These are phyloP conservation scores for Lotmaria passim DNA, from an alignment of 208 protist species.

Conservation along the genomic window DNA sequence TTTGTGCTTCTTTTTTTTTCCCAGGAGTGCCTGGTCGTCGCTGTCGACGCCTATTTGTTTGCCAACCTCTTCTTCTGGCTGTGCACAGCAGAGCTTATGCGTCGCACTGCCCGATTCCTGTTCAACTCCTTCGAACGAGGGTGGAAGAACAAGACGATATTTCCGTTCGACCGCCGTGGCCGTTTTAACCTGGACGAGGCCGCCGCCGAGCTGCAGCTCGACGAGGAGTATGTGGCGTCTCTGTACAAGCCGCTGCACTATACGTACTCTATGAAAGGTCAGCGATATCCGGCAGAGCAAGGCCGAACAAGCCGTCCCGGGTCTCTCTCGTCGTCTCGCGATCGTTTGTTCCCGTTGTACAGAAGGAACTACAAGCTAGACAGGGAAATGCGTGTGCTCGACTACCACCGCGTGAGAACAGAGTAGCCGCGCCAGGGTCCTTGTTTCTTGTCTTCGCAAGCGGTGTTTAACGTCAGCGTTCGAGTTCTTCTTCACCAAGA, in stretches of 20 bases:
- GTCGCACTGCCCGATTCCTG: slow-evolving; percentile 23
- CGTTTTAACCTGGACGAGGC: slow-evolving; percentile 88
- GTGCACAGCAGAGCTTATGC: slow-evolving; percentile 7
- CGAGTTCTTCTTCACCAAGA: too few species aligned
- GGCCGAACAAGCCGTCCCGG: slow-evolving; percentile 78
- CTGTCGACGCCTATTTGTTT: background rate
- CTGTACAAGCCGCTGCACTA: slow-evolving; percentile 85
- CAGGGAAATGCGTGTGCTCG: slow-evolving; percentile 54
- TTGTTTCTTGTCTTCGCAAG: too few species aligned
- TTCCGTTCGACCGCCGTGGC: slow-evolving; percentile 67
- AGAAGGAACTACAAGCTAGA: slow-evolving; percentile 62
- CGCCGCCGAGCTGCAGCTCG: slow-evolving; percentile 73
- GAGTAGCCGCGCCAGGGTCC: slow-evolving; percentile 37
- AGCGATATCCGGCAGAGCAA: slow-evolving; percentile 84
- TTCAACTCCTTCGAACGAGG: slow-evolving; percentile 56
- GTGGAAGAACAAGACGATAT: slow-evolving; percentile 59
- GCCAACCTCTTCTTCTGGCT: slow-evolving; percentile 10
- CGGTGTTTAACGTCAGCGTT: too few species aligned
- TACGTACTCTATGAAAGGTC: slow-evolving; percentile 77
- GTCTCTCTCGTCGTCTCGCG: slow-evolving; percentile 53
- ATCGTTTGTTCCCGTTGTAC: slow-evolving; percentile 85
- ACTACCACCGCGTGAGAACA: slow-evolving; percentile 64
- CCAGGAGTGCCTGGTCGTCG: too few species aligned
- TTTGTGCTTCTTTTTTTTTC: slow-evolving; percentile 8
- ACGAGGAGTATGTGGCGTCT: slow-evolving; percentile 77